Evolutionary conservation across 352 stramenopile species (phyloP).

Genomic region (Plasmopara viticola): DNA sequence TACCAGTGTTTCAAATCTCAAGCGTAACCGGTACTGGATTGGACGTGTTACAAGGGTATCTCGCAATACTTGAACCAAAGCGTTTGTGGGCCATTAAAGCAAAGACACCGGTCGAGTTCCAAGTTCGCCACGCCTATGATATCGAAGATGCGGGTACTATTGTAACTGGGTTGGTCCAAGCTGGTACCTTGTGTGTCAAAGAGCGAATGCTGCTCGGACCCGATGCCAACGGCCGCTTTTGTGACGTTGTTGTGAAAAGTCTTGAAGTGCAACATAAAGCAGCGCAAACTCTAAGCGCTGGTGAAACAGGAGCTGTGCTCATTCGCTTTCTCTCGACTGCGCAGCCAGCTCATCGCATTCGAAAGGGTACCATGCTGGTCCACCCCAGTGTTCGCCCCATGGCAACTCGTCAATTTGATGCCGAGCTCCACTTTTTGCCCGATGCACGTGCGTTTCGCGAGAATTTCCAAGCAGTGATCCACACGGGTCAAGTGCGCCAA

Average conservation of each 20-base stretch:
- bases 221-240: conserved; percentile 48
- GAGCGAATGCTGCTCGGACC: conserved; percentile 67
- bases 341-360: conserved; percentile 27
- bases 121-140: conserved; percentile 75
- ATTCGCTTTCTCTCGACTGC: conserved; percentile 35
- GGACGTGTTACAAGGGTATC: conserved; percentile 47
- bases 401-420: conserved; percentile 66
- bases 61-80: conserved; percentile 52
- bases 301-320: conserved; percentile 63
- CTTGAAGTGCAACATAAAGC: conserved; percentile 78
- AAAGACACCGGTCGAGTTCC: conserved; percentile 56
- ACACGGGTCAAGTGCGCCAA: conserved; percentile 71
- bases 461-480: conserved; percentile 79
- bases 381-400: conserved; percentile 56
- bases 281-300: conserved; percentile 44
- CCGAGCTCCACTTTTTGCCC: conserved; percentile 65
- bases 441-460: conserved; percentile 50
- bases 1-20: conserved; percentile 64
- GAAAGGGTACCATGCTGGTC: conserved; percentile 68
- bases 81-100: conserved; percentile 51
- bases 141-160: conserved; percentile 63
- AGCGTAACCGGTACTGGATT: conserved; percentile 52
- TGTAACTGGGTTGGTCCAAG: conserved; percentile 65
- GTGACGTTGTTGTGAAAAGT: conserved; percentile 57
- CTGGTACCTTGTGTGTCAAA: conserved; percentile 54